These are phyloP conservation scores for Xylariaceae sp. DNA, from an alignment of 2,329 filamentous ascomycete species.

Conservation along the genomic window DNA sequence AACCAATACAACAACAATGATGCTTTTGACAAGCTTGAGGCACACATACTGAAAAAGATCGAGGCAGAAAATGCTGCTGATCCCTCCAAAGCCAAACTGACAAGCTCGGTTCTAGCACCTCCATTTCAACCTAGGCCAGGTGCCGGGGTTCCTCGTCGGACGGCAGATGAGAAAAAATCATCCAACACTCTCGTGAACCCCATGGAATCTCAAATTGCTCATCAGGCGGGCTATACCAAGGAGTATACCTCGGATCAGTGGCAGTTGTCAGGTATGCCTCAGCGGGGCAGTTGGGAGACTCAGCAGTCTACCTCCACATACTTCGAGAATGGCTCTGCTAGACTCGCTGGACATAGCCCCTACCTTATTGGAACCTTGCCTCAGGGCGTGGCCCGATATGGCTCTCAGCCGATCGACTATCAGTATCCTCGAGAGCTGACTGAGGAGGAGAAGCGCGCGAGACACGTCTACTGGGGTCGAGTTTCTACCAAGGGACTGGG, in stretches of 20 bases:
- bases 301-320: conserved; percentile 9
- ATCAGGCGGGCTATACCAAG: too few relatives aligned
- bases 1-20: conserved; percentile 7
- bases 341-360: conserved; percentile 33
- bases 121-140: conserved; percentile 41
- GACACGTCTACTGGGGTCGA: conserved; percentile 58
- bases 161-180: too few relatives aligned
- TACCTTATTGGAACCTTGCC: conserved; percentile 54
- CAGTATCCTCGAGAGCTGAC: conserved; percentile 54
- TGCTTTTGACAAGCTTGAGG: neutral
- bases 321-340: conserved; percentile 3
- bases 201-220: too few relatives aligned
- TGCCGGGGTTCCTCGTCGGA: conserved; percentile 9
- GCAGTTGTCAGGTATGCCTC: too few relatives aligned
- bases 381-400: conserved; percentile 36
- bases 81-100: conserved; percentile 23
- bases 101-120: conserved; percentile 42
- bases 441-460: conserved; percentile 53
- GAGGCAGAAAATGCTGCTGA: neutral
- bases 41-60: neutral
- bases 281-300: conserved; percentile 10
- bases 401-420: conserved; percentile 43
- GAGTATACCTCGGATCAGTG: too few relatives aligned
- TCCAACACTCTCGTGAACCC: too few relatives aligned
- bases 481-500: conserved; percentile 47